These are phyloP conservation scores for Phaseolus lunatus DNA, from an alignment of 306 rosid genomes.

Conservation along the genomic window DNA sequence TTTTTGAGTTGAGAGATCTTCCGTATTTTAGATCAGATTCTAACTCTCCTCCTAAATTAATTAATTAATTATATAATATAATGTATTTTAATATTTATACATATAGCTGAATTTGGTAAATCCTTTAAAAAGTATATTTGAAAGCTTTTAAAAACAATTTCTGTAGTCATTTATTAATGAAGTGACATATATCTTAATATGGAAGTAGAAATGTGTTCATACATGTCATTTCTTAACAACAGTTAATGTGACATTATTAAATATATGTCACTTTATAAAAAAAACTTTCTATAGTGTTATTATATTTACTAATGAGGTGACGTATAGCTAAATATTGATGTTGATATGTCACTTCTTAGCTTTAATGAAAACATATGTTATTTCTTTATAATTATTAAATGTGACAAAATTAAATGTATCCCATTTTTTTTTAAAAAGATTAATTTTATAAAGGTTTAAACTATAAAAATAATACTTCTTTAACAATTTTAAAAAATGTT, in stretches of 20 bases:
- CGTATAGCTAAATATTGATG: not conserved
- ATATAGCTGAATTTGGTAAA: not conserved
- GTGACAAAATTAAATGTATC: not conserved
- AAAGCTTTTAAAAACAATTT: not conserved
- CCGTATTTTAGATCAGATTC: too few relatives aligned
- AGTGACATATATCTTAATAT: not conserved
- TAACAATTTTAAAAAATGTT: not conserved
- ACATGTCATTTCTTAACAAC: not conserved
- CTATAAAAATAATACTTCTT: not conserved
- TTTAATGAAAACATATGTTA: too few relatives aligned
- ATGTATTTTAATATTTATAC: not conserved
- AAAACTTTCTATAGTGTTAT: not conserved
- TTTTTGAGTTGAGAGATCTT: too few relatives aligned
- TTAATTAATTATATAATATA: not conserved
- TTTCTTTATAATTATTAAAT: not conserved
- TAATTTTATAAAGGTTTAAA: too few relatives aligned
- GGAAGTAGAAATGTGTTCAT: not conserved
- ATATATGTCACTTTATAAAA: not conserved
- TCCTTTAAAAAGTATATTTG: not conserved
- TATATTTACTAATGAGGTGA: not conserved
- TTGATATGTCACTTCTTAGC: not conserved
- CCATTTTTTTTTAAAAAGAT: too few relatives aligned
- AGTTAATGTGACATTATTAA: not conserved
- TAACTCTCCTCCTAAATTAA: too few relatives aligned
- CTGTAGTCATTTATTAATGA: not conserved